Percentiles rank a stretch among this genome's conserved stretches.
These are phyloP conservation scores for Skeletonema potamos DNA, from an alignment of 108 stramenopile genomes.

Conservation along the genomic window DNA sequence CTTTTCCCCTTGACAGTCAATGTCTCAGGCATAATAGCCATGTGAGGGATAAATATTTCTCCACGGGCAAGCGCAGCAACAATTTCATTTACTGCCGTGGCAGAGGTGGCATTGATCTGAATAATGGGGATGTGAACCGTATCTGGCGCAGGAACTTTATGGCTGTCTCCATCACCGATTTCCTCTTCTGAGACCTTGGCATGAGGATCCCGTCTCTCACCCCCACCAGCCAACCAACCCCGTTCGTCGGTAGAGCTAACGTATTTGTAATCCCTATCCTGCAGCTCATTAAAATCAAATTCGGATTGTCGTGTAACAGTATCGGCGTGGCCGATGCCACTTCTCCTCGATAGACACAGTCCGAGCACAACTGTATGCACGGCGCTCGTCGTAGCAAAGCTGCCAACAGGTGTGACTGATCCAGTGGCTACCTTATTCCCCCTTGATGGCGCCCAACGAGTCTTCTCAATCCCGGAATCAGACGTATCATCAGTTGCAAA, in stretches of 20 bases:
- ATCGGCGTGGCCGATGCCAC: slow-evolving; percentile 73
- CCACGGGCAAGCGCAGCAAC: slow-evolving; percentile 77
- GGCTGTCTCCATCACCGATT: slow-evolving; percentile 10
- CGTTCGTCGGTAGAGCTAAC: slow-evolving; percentile 76
- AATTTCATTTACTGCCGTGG: slow-evolving; percentile 61
- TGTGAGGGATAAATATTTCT: slow-evolving; percentile 89
- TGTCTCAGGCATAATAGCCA: slow-evolving; percentile 80
- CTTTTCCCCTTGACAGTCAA: slow-evolving; percentile 72
- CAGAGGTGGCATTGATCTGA: slow-evolving; percentile 68
- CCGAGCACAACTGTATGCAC: slow-evolving; percentile 64
- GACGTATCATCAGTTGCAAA: neutral
- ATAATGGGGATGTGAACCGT: slow-evolving; percentile 88
- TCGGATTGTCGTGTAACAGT: slow-evolving; percentile 88
- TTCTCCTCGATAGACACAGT: slow-evolving; percentile 66
- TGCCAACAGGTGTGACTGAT: neutral
- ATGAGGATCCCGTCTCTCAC: slow-evolving; percentile 59
- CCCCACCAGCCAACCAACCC: slow-evolving; percentile 89
- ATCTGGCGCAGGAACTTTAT: slow-evolving; percentile 78
- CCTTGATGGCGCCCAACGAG: neutral
- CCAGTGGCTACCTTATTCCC: neutral
- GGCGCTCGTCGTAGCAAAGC: neutral
- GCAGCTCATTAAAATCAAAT: slow-evolving; percentile 90
- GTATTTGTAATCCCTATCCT: slow-evolving; percentile 90
- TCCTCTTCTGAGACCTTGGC: neutral
- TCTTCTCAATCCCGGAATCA: neutral